These are phyloP conservation scores for Hypsizygus ulmarius DNA, from an alignment of 1,284 basidiomycete species.

Conservation along the genomic window DNA sequence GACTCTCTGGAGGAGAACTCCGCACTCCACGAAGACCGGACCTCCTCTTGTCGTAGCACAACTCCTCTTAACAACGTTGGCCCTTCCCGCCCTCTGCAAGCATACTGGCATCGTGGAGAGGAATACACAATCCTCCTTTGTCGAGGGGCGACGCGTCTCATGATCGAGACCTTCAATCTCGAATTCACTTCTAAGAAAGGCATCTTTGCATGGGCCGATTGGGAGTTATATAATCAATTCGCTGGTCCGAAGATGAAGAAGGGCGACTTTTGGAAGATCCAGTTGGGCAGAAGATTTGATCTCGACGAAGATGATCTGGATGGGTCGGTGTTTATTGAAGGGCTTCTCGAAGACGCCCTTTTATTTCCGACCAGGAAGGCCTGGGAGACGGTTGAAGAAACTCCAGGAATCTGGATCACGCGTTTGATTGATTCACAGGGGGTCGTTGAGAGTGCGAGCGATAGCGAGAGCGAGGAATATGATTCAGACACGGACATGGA, in stretches of 20 bases:
- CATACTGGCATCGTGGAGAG: constrained; percentile 5
- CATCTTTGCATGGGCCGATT: constrained; percentile 35
- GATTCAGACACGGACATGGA: background rate
- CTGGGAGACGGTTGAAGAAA: constrained; percentile 27
- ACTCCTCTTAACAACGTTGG: constrained; percentile 8
- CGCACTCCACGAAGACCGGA: constrained; percentile 10
- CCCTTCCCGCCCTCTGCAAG: background rate
- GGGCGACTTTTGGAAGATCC: constrained; percentile 34
- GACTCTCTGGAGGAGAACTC: constrained; percentile 7
- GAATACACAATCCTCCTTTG: constrained; percentile 27
- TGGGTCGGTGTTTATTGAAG: constrained; percentile 32
- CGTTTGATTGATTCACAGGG: constrained; percentile 7
- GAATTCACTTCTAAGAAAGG: constrained; percentile 24
- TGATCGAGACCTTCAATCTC: constrained; percentile 35
- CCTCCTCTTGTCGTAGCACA: constrained; percentile 4
- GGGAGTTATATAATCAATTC: constrained; percentile 28
- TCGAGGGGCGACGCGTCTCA: constrained; percentile 33
- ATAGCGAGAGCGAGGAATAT: background rate
- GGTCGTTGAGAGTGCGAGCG: background rate
- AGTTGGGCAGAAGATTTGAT: constrained; percentile 29
- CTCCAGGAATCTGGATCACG: constrained; percentile 25
- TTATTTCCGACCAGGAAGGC: constrained; percentile 19
- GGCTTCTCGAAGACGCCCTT: constrained; percentile 32
- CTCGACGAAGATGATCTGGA: constrained; percentile 34
- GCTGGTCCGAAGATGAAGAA: constrained; percentile 27